Evolutionary conservation across 2,329 filamentous ascomycete genomes (phyloP).

Genomic region (Sordariomycetes sp.): DNA sequence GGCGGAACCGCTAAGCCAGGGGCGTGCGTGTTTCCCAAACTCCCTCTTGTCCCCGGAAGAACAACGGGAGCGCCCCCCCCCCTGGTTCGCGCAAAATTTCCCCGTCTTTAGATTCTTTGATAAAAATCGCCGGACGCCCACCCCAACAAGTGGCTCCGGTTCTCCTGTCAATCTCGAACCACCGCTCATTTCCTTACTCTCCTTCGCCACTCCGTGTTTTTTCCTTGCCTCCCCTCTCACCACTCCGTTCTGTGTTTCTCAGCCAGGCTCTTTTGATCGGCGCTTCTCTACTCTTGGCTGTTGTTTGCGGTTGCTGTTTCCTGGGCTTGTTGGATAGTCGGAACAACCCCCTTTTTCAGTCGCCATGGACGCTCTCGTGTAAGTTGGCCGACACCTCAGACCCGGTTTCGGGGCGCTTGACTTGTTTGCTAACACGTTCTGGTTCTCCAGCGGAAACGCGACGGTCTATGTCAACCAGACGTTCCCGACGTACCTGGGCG

Average conservation of each 20-base stretch:
- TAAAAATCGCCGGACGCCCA: background rate
- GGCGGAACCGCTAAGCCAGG: background rate
- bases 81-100: background rate
- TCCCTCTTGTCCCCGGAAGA: background rate
- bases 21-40: background rate
- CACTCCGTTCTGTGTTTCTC: background rate
- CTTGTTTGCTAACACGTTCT: background rate
- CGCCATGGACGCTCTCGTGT: constrained; percentile 4
- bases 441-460: constrained; percentile 33
- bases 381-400: background rate
- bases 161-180: background rate
- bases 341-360: background rate
- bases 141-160: background rate
- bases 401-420: background rate
- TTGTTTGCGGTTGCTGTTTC: background rate
- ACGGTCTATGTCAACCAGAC: constrained; percentile 31
- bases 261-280: background rate
- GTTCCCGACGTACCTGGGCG: constrained; percentile 34
- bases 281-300: background rate
- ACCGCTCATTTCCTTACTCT: background rate
- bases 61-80: background rate
- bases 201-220: background rate
- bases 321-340: background rate
- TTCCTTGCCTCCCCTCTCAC: background rate
- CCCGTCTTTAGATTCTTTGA: background rate